Conservation (phyloP, 768 basidiomycete species). For the Leccinum boreale region DNA sequence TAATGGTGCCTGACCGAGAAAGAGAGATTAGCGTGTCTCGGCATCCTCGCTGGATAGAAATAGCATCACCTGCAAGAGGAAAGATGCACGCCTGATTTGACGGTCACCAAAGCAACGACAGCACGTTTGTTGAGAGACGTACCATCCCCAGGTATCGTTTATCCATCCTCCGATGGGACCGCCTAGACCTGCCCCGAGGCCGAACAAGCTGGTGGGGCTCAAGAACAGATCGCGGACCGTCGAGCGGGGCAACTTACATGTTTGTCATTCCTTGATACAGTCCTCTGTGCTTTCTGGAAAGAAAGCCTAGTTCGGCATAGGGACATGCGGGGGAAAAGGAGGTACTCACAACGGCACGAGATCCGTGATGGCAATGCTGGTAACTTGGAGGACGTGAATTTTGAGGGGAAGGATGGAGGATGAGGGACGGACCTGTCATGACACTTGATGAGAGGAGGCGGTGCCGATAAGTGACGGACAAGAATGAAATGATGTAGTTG, state of each 20-base stretch:
- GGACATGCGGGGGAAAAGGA: background rate
- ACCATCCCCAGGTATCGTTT: constrained; percentile 86
- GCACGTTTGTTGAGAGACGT: constrained; percentile 24
- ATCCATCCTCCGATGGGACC: constrained; percentile 84
- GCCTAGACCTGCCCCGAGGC: constrained; percentile 76
- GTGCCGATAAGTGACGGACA: constrained; percentile 15
- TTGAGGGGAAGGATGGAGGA: constrained; percentile 8
- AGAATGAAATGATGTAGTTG: background rate
- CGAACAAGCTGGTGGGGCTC: constrained; percentile 58
- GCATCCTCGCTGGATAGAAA: background rate
- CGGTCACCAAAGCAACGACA: constrained; percentile 4
- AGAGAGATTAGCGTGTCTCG: constrained; percentile 9
- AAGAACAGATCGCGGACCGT: constrained; percentile 8
- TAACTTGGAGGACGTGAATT: constrained; percentile 47
- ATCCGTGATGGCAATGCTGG: constrained; percentile 83
- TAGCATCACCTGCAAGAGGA: constrained; percentile 71
- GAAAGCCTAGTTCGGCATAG: constrained; percentile 1
- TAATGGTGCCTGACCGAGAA: constrained; percentile 61
- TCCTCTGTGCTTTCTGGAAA: constrained; percentile 72
- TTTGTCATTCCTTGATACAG: constrained; percentile 91
- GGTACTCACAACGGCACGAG: constrained; percentile 76
- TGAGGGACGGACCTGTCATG: constrained; percentile 64
- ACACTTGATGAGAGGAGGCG: constrained; percentile 48
- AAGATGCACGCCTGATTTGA: constrained; percentile 71
- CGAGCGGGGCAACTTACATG: constrained; percentile 48